Percentiles rank a stretch among this genome's conserved stretches.
Conservation (phyloP, 2,329 filamentous ascomycete species). For the Fusarium fujikuroi region DNA sequence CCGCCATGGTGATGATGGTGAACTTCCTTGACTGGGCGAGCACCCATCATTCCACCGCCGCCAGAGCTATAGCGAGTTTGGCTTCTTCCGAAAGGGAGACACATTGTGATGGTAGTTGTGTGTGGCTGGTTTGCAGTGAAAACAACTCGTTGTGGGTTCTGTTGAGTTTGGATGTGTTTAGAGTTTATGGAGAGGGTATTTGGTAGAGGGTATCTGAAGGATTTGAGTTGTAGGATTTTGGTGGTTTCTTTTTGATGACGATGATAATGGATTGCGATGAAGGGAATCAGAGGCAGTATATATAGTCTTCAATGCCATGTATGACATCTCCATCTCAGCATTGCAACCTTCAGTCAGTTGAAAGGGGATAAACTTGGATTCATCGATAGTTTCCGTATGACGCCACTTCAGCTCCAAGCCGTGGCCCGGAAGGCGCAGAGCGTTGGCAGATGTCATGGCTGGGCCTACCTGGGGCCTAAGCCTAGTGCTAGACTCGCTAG, state of each 20-base stretch:
- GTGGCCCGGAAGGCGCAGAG: neutral
- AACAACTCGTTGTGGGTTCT: neutral
- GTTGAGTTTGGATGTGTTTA: neutral
- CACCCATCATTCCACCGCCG: slow-evolving; percentile 14
- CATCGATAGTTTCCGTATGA: slow-evolving; percentile 14
- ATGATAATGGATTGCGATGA: neutral
- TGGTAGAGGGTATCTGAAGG: neutral
- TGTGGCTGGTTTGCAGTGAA: neutral
- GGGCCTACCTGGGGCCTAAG: neutral
- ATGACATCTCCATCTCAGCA: neutral
- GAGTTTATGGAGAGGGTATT: neutral
- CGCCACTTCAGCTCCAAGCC: slow-evolving; percentile 1
- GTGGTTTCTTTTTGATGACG: neutral
- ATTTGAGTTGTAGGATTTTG: neutral
- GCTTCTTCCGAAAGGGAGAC: slow-evolving; percentile 13
- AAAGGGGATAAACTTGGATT: neutral
- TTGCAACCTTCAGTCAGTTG: neutral
- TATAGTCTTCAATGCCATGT: neutral
- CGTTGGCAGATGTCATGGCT: slow-evolving; percentile 24
- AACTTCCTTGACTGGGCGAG: slow-evolving; percentile 14
- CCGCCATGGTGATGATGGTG: slow-evolving; percentile 21
- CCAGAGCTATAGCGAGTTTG: neutral
- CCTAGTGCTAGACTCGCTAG: neutral
- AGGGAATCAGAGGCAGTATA: neutral
- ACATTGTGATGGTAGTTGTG: neutral